phyloP scores from a whole-genome alignment of 2,329 filamentous ascomycete species.

The Alternaria triticimaculans region DNA sequence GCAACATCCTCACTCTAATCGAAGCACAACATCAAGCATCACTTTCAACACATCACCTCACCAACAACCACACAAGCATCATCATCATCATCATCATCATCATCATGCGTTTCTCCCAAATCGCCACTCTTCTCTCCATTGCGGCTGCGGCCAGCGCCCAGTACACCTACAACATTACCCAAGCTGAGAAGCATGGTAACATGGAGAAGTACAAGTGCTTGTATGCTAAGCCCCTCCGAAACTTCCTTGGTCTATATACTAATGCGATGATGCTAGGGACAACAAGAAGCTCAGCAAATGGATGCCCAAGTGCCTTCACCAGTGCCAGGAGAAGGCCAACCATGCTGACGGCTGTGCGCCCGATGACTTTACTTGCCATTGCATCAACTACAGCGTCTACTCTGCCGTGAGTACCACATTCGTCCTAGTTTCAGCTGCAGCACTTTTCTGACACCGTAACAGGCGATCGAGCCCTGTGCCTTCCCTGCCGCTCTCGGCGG shows the following conservation, averaged over 20 bases:
- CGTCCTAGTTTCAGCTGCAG: not conserved
- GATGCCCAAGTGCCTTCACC: conserved; percentile 20
- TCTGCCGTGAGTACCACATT: conserved; percentile 18
- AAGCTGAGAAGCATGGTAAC: conserved; percentile 22
- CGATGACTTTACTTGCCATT: conserved; percentile 34
- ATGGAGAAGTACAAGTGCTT: conserved; percentile 34
- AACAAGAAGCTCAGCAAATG: conserved; percentile 18
- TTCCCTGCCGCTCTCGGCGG: conserved; percentile 18
- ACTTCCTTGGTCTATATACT: not conserved
- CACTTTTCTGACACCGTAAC: not conserved
- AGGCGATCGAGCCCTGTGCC: conserved; percentile 28
- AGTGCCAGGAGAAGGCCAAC: conserved; percentile 29
- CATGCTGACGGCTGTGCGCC: conserved; percentile 26
- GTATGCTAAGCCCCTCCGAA: conserved; percentile 8
- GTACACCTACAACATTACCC: conserved; percentile 31
- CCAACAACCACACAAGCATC: not conserved
- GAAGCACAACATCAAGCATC: not conserved
- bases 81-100: not conserved
- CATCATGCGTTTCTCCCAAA: conserved; percentile 6
- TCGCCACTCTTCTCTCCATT: conserved; percentile 7
- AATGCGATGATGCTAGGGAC: conserved; percentile 5
- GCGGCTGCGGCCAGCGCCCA: conserved; percentile 14
- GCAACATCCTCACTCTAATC: not conserved
- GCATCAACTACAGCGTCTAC: conserved; percentile 27
- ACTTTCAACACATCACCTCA: not conserved